A percentile compares a stretch with the other conserved stretches of the same genome.
These are phyloP conservation scores for Diaporthe vaccinii DNA, from an alignment of 2,329 filamentous ascomycete genomes.

Conservation along the genomic window DNA sequence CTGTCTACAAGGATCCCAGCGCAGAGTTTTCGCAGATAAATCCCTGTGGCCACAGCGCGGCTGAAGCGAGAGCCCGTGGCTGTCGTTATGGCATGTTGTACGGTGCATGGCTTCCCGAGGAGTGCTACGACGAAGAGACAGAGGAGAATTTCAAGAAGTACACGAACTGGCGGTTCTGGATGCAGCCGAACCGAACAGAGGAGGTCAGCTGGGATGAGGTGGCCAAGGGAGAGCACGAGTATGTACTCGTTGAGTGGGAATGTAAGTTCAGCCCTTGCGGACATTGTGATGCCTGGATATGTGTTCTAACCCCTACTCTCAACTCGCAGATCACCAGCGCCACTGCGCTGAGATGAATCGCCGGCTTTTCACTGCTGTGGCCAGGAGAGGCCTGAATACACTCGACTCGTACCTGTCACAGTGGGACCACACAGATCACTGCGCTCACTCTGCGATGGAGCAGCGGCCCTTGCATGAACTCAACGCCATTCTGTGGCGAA, in stretches of 20 bases:
- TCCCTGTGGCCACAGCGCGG: neutral
- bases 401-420: constrained; percentile 2
- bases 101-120: constrained; percentile 28
- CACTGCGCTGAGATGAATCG: constrained; percentile 4
- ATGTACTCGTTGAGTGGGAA: constrained; percentile 33
- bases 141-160: constrained; percentile 34
- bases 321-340: neutral
- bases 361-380: neutral
- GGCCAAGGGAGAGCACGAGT: constrained; percentile 21
- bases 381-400: neutral
- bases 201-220: constrained; percentile 29
- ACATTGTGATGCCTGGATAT: neutral
- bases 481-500: neutral
- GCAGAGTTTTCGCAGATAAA: neutral
- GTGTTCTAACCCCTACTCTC: neutral
- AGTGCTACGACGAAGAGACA: constrained; percentile 26
- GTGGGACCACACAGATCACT: constrained; percentile 11
- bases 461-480: neutral
- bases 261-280: neutral
- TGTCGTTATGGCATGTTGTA: constrained; percentile 34
- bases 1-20: neutral
- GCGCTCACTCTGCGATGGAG: constrained; percentile 21
- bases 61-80: constrained; percentile 13
- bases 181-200: constrained; percentile 4
- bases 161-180: constrained; percentile 23